Evolutionary conservation across 495 filamentous ascomycete genomes (phyloP), one percentile per base, ranked within the genome.

Genomic region (Aspergillus panamensis): DNA sequence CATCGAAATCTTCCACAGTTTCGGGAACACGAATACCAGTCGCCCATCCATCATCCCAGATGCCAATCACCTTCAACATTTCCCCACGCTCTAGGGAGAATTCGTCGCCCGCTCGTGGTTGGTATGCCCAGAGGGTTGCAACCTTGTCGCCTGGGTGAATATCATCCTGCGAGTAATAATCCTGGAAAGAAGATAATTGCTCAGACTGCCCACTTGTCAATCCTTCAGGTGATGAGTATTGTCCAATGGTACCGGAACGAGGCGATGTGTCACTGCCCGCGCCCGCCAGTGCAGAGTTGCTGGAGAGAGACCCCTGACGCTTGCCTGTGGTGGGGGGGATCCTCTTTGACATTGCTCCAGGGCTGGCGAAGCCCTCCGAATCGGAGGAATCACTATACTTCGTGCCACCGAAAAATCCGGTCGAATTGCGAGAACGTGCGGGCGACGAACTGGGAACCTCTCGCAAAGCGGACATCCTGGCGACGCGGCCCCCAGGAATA

Each of bases 21-120:
- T 96, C 90, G 48, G 86, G 76, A 30, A 96, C 69, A 64, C 92
- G 77, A 51, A 96, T 82, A 62, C 95, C 95, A 9, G 95, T 99
- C 31, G 95, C 95, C 95, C 95, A 99, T 40, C 95, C 95, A 75
- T 99, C 95, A 69, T 99, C 95, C 95, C 95, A 99, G 60, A 99
- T 97, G 39, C 95, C 95, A 50, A 99, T 89, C 31, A 99, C 88
- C 73, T 96, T 96, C 57, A 99, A 79, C 94, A 99, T 97, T 73
- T 99, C 95, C 45, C 95, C 95, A 51, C 95, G 85, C 59, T 97
- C 94, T 29, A 99, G 79, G 57, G 88, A 83, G 65, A 96, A 97
- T 67, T 99, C 95, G 65, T 99, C 95, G 29, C 84, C 84, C 3
- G 95, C 95, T 40, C 95, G 84, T 25, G 95, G 92, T 66, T 94